Evolutionary conservation across 1,284 basidiomycete genomes (phyloP).

Genomic region (Moesziomyces sp.): DNA sequence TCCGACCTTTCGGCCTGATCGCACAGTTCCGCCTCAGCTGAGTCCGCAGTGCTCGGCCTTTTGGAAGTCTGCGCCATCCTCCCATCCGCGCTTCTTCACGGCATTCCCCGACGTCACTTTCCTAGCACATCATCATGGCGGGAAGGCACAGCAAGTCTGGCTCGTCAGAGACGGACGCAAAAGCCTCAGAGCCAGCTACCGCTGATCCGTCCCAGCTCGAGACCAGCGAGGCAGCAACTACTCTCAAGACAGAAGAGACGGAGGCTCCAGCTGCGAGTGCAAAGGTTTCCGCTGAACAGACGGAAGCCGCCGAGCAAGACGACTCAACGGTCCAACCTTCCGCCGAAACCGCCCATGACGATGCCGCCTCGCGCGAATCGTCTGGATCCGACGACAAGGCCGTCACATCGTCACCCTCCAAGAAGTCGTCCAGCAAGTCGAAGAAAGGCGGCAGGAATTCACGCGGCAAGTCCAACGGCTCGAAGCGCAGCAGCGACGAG

Average conservation of each 20-base stretch:
- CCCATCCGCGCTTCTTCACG: background rate
- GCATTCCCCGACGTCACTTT: no score
- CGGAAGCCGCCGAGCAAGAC: slow-evolving; percentile 2
- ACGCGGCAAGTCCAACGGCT: slow-evolving; percentile 26
- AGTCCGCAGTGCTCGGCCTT: no score
- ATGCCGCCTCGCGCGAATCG: slow-evolving; percentile 28
- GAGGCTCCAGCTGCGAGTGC: background rate
- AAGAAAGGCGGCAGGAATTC: slow-evolving; percentile 38
- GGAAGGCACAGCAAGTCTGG: slow-evolving; percentile 19
- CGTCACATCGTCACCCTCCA: slow-evolving; percentile 21
- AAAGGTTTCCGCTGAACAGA: slow-evolving; percentile 5
- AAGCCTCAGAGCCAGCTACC: slow-evolving; percentile 6
- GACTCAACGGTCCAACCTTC: slow-evolving; percentile 6
- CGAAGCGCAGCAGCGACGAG: slow-evolving; percentile 41
- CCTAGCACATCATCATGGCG: slow-evolving; percentile 16
- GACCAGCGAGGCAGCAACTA: background rate
- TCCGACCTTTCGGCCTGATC: no score
- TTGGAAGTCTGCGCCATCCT: background rate
- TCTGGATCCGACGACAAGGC: slow-evolving; percentile 38
- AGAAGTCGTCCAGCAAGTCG: slow-evolving; percentile 22
- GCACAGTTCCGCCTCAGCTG: no score
- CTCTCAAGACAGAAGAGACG: slow-evolving; percentile 10
- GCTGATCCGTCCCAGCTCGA: slow-evolving; percentile 4
- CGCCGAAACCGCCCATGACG: slow-evolving; percentile 18
- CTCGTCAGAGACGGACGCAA: slow-evolving; percentile 10